Evolutionary conservation across 257 asterid genomes (phyloP).

Genomic region (Solanum sejunctum): DNA sequence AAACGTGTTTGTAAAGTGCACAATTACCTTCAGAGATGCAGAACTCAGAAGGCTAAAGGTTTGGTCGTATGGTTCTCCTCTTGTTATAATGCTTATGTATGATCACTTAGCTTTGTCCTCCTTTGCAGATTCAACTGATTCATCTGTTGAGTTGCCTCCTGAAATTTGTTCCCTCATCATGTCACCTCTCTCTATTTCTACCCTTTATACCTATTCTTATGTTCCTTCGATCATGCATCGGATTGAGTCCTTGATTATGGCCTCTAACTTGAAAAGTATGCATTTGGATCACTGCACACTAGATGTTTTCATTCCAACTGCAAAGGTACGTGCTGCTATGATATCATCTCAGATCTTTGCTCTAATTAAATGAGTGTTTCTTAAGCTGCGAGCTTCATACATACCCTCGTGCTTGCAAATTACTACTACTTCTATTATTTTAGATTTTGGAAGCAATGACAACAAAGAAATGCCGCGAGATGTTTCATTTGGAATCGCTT

Average conservation of each 20-base stretch:
- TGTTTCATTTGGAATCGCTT: slow-evolving; percentile 61
- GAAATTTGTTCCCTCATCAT: slow-evolving; percentile 59
- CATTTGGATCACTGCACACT: slow-evolving; percentile 29
- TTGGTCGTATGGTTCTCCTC: neutral
- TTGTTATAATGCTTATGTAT: neutral
- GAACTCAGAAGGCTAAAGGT: slow-evolving; percentile 41
- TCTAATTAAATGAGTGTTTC: neutral
- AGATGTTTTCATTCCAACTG: slow-evolving; percentile 35
- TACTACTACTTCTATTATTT: neutral
- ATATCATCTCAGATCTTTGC: neutral
- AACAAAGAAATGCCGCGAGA: slow-evolving; percentile 67
- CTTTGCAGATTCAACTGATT: slow-evolving; percentile 32
- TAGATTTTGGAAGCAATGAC: slow-evolving; percentile 93
- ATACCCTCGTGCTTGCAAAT: neutral
- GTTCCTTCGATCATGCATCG: slow-evolving; percentile 79
- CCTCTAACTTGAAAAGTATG: slow-evolving; percentile 45
- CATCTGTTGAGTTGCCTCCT: slow-evolving; percentile 63
- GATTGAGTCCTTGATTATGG: slow-evolving; percentile 64
- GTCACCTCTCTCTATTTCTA: slow-evolving; percentile 49
- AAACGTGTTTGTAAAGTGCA: slow-evolving; percentile 29
- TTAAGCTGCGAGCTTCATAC: neutral
- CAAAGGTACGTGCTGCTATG: slow-evolving; percentile 22
- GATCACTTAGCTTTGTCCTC: neutral
- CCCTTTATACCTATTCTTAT: slow-evolving; percentile 49
- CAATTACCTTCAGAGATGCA: slow-evolving; percentile 48